Base-by-base conservation (phyloP, 1,284 basidiomycete genomes). In the Boletus holoroseus region DNA sequence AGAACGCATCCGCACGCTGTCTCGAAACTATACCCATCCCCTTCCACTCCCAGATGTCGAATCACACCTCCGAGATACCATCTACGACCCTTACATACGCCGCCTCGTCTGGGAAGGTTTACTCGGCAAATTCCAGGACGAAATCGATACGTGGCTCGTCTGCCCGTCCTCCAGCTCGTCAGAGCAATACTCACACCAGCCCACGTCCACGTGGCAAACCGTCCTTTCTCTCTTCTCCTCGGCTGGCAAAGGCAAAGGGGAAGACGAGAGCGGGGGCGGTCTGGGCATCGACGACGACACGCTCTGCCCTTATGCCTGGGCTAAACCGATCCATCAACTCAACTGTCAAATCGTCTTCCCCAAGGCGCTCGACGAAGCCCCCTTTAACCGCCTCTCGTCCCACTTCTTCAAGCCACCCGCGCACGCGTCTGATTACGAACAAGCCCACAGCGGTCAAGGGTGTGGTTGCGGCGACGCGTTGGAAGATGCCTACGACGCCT, bases 11-110 rank as follows among this genome's bases (percentile, higher is more conserved):
- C 83, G 90, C 34, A 78, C 79, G 24, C 76, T 90, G 0, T 77
- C 85, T 0, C 55, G 61, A 34, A 94, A 94, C 69, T 94, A 96
- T 65, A 82, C 85, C 2, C 68, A 61, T 0, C 88, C 84, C 1
- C 73, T 94, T 0, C 82, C 86, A 0, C 71, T 74, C 22, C 68
- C 71, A 2, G 74, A 81, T 40, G 78, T 95, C 57, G 93, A 95
- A 68, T 69, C 68, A 31, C 72, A 82, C n/a, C 76, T 95, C 9
- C 80, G 79, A 16, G 89, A 84, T 13, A 79, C 88, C 5, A 89
- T 90, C 61, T 95, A 94, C 66, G 92, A 95, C 70, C 79, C 91
- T 0, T 94, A 89, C 68, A 76, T 95, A 50, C 85, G 93, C 26
- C 90, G 84, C 55, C 82, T 95, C 56, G 80, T 94, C 63, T 82